These are phyloP conservation scores for Phytophthora uliginosa DNA, from an alignment of 352 stramenopile species.

Conservation along the genomic window DNA sequence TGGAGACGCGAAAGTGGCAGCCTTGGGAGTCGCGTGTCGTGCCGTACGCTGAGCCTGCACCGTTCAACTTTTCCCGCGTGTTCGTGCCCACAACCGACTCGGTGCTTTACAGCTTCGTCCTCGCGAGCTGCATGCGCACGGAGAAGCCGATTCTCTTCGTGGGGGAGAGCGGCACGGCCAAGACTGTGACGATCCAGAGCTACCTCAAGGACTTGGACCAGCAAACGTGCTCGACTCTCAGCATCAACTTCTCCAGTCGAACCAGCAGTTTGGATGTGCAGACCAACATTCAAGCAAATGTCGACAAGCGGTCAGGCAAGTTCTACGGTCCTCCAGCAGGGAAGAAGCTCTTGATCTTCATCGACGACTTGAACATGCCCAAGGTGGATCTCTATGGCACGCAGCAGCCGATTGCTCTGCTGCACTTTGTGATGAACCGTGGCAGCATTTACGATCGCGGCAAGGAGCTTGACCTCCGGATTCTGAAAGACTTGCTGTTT, in stretches of 20 bases:
- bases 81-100: conserved; percentile 97
- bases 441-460: conserved; percentile 95
- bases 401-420: conserved; percentile 95
- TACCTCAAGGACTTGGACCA: conserved; percentile 91
- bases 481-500: conserved; percentile 95
- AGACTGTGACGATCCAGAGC: conserved; percentile 97
- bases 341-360: conserved; percentile 96
- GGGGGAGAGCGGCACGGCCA: conserved; percentile 95
- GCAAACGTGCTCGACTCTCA: conserved; percentile 74
- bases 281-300: conserved; percentile 95
- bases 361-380: conserved; percentile 98
- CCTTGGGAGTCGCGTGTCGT: conserved; percentile 89
- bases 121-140: conserved; percentile 89
- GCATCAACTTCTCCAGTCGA: conserved; percentile 95
- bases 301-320: conserved; percentile 96
- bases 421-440: conserved; percentile 95
- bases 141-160: conserved; percentile 95
- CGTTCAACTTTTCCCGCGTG: conserved; percentile 96
- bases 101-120: conserved; percentile 94
- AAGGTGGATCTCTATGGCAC: conserved; percentile 97
- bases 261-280: conserved; percentile 96
- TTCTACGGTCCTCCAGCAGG: conserved; percentile 95
- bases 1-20: conserved; percentile 92
- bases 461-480: conserved; percentile 95
- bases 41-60: conserved; percentile 92